Evolutionary conservation across 371 early-diverging fungal genomes (phyloP).

Genomic region (Blastocladiella emersonii): DNA sequence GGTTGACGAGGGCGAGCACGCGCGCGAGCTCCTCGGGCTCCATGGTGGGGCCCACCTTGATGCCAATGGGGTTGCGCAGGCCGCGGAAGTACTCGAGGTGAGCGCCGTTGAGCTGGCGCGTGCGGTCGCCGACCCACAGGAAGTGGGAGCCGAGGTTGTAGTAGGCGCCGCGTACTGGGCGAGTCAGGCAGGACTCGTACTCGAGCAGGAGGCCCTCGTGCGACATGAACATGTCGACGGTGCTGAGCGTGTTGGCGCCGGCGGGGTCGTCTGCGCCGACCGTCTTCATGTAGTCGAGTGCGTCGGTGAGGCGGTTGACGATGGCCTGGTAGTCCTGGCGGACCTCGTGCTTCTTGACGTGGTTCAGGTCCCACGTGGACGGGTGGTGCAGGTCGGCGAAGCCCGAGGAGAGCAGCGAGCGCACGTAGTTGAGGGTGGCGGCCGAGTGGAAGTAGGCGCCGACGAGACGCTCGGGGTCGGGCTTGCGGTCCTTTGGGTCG

Average conservation of each 20-base stretch:
- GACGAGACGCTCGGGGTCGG: slow-evolving; percentile 86
- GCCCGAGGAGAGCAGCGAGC: slow-evolving; percentile 43
- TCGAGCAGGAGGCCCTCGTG: slow-evolving; percentile 80
- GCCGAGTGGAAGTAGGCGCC: slow-evolving; percentile 93
- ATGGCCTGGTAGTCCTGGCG: slow-evolving; percentile 77
- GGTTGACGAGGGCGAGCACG: slow-evolving; percentile 72
- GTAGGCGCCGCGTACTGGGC: slow-evolving; percentile 34
- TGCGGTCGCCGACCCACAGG: slow-evolving; percentile 96
- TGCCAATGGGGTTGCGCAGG: slow-evolving; percentile 86
- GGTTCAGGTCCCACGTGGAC: slow-evolving; percentile 73
- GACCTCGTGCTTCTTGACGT: slow-evolving; percentile 66
- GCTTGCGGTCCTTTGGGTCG: slow-evolving; percentile 65
- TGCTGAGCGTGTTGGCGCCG: slow-evolving; percentile 25
- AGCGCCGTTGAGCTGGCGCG: slow-evolving; percentile 85
- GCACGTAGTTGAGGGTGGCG: slow-evolving; percentile 89
- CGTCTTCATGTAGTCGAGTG: slow-evolving; percentile 82
- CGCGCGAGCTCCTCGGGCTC: slow-evolving; percentile 65
- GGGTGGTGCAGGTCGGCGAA: slow-evolving; percentile 69
- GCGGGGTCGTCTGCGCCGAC: slow-evolving; percentile 51
- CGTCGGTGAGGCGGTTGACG: slow-evolving; percentile 66
- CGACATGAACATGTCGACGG: slow-evolving; percentile 82
- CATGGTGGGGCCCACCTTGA: slow-evolving; percentile 90
- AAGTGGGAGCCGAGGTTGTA: slow-evolving; percentile 80
- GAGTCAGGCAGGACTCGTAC: slow-evolving; percentile 75
- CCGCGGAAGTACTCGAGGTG: slow-evolving; percentile 94